Evolutionary conservation across 768 basidiomycete species (phyloP).

Genomic region (Mycena galopus): DNA sequence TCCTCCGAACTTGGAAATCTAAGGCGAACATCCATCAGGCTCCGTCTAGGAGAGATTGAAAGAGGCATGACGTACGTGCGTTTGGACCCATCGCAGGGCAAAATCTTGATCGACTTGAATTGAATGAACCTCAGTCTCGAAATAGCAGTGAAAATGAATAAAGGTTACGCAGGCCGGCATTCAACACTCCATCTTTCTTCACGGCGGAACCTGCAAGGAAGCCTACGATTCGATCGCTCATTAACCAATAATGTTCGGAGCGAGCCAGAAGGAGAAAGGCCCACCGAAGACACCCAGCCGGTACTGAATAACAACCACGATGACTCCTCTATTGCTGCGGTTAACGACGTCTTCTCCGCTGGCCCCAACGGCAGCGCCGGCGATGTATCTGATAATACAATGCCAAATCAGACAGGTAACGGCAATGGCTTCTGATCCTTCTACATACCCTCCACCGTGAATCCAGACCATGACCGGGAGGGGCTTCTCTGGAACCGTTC

Average conservation of each 20-base stretch:
- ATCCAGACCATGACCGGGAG: conserved; percentile 41
- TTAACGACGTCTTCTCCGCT: conserved; percentile 37
- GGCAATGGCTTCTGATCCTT: too few relatives aligned
- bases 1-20: conserved; percentile 43
- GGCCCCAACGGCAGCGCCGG: conserved; percentile 1
- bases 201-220: conserved; percentile 50
- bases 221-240: conserved; percentile 30
- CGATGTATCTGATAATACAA: conserved; percentile 21
- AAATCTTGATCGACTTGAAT: conserved; percentile 45
- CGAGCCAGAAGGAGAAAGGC: neutral
- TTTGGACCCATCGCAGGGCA: conserved; percentile 43
- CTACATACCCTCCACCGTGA: conserved; percentile 39
- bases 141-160: neutral
- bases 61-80: conserved; percentile 34
- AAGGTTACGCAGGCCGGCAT: conserved; percentile 45
- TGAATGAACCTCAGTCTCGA: neutral
- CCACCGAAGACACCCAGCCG: conserved; percentile 39
- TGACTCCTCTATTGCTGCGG: conserved; percentile 34
- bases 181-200: conserved; percentile 47
- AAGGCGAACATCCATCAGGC: neutral
- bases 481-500: conserved; percentile 24
- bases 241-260: neutral
- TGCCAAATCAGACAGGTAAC: neutral
- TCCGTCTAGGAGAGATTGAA: neutral
- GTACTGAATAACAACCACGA: conserved; percentile 45